Conservation (phyloP, 805 yeast genomes). For the Yamadazyma nakazawae region DNA sequence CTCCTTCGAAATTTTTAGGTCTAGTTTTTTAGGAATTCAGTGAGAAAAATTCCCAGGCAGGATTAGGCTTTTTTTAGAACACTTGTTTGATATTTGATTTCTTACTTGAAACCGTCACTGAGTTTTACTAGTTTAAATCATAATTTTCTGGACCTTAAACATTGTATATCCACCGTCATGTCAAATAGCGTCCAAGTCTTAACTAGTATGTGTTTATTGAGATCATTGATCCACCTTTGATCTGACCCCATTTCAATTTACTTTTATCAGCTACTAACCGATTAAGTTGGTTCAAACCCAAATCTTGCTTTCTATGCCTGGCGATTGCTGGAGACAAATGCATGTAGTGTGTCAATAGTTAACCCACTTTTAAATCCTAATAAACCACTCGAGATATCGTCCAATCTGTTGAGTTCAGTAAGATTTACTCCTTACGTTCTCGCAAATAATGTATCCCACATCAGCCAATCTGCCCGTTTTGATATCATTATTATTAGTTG, state of each 20-base stretch:
- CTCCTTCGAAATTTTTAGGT: conserved; percentile 4
- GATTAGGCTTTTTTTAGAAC: neutral
- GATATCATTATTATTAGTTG: conserved; percentile 37
- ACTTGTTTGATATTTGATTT: neutral
- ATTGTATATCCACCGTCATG: conserved; percentile 2
- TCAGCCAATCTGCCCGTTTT: conserved; percentile 15
- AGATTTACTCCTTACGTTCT: conserved; percentile 13
- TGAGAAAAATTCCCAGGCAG: neutral
- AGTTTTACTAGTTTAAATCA: too few species aligned
- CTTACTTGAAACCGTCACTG: neutral
- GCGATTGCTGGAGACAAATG: conserved; percentile 48
- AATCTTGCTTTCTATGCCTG: conserved; percentile 58
- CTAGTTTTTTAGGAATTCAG: neutral
- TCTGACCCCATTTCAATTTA: neutral
- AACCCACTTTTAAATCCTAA: conserved; percentile 22
- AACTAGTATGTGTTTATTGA: conserved; percentile 17
- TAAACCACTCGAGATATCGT: conserved; percentile 15
- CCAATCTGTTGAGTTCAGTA: conserved; percentile 14
- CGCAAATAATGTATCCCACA: conserved; percentile 10
- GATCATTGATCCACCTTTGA: neutral
- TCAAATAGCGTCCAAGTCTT: conserved; percentile 18
- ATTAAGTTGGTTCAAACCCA: conserved; percentile 52
- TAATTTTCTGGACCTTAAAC: neutral
- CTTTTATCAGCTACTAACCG: conserved; percentile 1
- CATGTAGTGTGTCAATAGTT: conserved; percentile 36